Percentiles rank a stretch among this genome's conserved stretches.
Evolutionary conservation across 179 eudicot species (phyloP).

Genomic region (Heliamphora pulchella): DNA sequence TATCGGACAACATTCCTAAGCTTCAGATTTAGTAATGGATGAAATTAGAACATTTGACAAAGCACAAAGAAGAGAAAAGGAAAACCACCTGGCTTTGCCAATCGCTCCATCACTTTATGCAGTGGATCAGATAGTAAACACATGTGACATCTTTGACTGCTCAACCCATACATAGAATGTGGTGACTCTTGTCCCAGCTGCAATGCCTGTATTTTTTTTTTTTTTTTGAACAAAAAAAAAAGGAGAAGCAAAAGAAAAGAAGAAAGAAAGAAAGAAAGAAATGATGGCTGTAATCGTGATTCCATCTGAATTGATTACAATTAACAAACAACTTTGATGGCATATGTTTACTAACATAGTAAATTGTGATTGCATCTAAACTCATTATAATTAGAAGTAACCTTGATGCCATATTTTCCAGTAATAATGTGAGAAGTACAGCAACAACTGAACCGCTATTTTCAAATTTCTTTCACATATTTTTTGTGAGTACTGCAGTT

Average conservation of each 20-base stretch:
- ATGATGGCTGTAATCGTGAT: not conserved
- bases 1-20: not conserved
- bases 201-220: conserved; percentile 49
- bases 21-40: not conserved
- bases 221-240: not conserved
- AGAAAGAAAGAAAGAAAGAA: not conserved
- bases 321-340: not conserved
- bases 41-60: not conserved
- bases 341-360: not conserved
- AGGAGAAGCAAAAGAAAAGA: not conserved
- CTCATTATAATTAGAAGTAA: not conserved
- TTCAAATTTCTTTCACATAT: not conserved
- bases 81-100: conserved; percentile 68
- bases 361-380: not conserved
- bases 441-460: not conserved
- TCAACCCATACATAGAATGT: conserved; percentile 46
- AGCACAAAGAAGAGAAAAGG: conserved; percentile 4
- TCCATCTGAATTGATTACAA: not conserved
- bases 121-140: conserved; percentile 89
- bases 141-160: conserved; percentile 83
- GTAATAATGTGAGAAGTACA: not conserved
- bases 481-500: not conserved
- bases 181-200: conserved; percentile 74
- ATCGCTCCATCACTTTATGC: conserved; percentile 73
- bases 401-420: not conserved